Percentiles rank a stretch among this genome's conserved stretches.
These are phyloP conservation scores for Talaromyces stipitatus DNA, from an alignment of 495 filamentous ascomycete genomes.

Conservation along the genomic window DNA sequence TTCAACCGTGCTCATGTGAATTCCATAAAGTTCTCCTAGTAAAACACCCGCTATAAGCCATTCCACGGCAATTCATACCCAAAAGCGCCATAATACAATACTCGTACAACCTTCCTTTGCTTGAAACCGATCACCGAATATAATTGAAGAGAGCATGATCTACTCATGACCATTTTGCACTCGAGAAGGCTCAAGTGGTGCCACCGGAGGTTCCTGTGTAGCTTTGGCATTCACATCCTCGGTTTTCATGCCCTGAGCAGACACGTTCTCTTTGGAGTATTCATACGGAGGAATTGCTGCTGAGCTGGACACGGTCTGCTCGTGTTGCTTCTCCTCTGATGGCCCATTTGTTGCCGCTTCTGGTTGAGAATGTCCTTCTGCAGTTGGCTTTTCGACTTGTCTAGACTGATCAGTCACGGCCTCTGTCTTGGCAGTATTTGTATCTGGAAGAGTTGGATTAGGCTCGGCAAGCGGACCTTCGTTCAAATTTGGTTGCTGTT, in stretches of 20 bases:
- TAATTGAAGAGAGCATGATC: not conserved
- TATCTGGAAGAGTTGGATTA: not conserved
- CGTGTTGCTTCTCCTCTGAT: not conserved
- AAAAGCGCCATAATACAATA: not conserved
- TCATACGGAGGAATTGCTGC: not conserved
- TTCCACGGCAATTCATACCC: not conserved
- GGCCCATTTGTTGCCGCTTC: not conserved
- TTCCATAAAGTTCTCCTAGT: not conserved
- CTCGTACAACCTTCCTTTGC: not conserved
- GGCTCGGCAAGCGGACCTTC: not conserved
- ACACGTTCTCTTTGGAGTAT: constrained; percentile 5
- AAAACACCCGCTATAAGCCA: not conserved
- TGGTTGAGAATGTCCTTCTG: not conserved
- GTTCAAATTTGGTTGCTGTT: not conserved
- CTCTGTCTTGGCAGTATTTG: not conserved
- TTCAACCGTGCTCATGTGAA: no score
- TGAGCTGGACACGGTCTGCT: not conserved
- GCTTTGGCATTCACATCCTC: not conserved
- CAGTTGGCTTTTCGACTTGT: not conserved
- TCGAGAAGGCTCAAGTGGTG: constrained; percentile 6
- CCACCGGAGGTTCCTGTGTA: not conserved
- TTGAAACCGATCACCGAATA: not conserved
- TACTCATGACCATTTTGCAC: constrained; percentile 4
- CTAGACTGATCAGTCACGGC: not conserved
- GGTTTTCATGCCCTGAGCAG: not conserved